Conservation (phyloP, 1,284 basidiomycete species). For the Entoloma clypeatum region DNA sequence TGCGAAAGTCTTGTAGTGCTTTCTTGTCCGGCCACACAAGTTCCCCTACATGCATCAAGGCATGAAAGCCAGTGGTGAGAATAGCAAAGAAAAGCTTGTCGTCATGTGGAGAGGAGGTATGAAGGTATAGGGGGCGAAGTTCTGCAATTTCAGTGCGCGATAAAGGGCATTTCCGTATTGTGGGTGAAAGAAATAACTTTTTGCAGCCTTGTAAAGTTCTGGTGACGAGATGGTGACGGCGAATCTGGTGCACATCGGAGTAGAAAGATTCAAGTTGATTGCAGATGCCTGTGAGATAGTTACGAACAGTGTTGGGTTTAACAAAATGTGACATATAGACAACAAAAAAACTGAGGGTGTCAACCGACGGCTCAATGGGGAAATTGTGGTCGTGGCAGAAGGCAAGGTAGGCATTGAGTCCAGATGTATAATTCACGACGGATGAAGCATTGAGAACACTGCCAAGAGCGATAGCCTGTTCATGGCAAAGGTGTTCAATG, state of each 20-base stretch:
- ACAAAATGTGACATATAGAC: constrained; percentile 27
- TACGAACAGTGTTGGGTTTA: constrained; percentile 18
- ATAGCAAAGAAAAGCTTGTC: no score
- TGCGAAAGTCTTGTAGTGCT: no score
- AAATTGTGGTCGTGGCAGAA: constrained; percentile 27
- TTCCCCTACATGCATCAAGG: no score
- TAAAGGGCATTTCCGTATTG: neutral
- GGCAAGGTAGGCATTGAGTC: neutral
- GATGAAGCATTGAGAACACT: no score
- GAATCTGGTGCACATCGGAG: no score
- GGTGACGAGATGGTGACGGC: constrained; percentile 20
- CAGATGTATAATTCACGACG: constrained; percentile 1
- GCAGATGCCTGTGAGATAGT: constrained; percentile 29
- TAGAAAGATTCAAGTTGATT: constrained; percentile 1
- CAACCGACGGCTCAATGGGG: constrained; percentile 26
- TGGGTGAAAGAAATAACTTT: neutral
- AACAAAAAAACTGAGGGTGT: constrained; percentile 25
- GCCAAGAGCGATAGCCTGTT: no score
- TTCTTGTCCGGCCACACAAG: no score
- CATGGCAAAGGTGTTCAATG: no score
- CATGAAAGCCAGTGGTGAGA: neutral
- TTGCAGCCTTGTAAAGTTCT: neutral
- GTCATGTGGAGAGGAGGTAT: neutral
- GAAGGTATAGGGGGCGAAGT: neutral
- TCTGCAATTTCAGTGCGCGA: neutral